Evolutionary conservation across 192 early-diverging fungal genomes (phyloP), one percentile per base, ranked within the genome.

Genomic region (Coemansia sp.): DNA sequence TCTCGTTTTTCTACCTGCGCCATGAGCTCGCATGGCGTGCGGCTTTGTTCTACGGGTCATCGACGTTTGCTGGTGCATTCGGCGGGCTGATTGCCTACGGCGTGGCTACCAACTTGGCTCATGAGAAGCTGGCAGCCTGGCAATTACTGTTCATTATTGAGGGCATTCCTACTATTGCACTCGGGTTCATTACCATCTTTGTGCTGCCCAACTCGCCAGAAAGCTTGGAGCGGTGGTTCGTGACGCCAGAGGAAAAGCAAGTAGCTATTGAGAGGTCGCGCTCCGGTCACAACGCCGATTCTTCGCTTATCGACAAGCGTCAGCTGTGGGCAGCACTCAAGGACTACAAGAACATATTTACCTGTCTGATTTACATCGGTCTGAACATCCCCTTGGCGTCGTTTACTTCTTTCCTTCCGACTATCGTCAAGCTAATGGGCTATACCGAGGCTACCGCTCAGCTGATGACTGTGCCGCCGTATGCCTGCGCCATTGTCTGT

Each of bases 71-170:
- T 3, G 92, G 92, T 0, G 91, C 91, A 0, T 88, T 93, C 67
- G 90, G 90, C 34, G 92, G 90, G n/a, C 84, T 91, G 0, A 78
- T 92, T 43, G 93, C 90, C 5, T 91, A 91, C 63, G 92, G 86
- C 34, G 85, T 93, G 41, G 67, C 85, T 0, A 80, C 72, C 3
- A 86, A 91, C 20, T 70, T 87, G 43, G 84, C 88, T 9, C 69
- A 72, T 29, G 81, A 84, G 52, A 80, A 71, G 24, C 71, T 90
- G 29, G 84, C 87, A 31, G 86, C 89, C 2, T 93, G 92, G 92
- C 82, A 88, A 66, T 87, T 91, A 82, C 72, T 94, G 31, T 94
- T 94, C 71, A 87, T 95, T 15, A 77, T 91, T 18, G 90, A 92
- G 74, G 87, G 88, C 13, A 65, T 89, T 18, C 89, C 89, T 4